phyloP scores from a whole-genome alignment of 2,329 filamentous ascomycete genomes.

The Huntiella abstrusa region DNA sequence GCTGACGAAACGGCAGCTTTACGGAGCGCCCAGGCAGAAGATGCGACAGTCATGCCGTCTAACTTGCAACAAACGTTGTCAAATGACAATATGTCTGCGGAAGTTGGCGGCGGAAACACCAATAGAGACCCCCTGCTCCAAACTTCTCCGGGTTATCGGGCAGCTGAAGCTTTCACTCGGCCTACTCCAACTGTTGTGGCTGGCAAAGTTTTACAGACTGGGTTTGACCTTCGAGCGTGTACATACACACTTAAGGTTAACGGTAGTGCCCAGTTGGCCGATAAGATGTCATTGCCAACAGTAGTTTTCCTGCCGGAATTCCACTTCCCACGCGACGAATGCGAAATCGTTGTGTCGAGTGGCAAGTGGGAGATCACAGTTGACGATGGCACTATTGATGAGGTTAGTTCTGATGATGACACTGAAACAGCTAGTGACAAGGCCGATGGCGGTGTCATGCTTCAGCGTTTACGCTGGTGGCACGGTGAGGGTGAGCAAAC shows the following conservation, averaged over 20 bases:
- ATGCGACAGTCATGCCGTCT: conserved; percentile 45
- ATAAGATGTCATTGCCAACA: conserved; percentile 45
- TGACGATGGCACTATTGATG: conserved; percentile 29
- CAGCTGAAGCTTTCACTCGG: conserved; percentile 81
- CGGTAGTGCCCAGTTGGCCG: conserved; percentile 24
- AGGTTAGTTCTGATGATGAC: neutral
- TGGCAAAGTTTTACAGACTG: conserved; percentile 51
- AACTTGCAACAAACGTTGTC: conserved; percentile 61
- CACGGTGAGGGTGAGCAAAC: conserved; percentile 70
- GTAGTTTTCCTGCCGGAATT: conserved; percentile 76
- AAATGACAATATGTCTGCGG: conserved; percentile 43
- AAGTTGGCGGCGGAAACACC: conserved; percentile 18
- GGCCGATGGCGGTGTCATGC: conserved; percentile 34
- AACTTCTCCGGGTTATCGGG: conserved; percentile 58
- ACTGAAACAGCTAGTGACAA: neutral
- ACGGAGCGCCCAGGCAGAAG: conserved; percentile 20
- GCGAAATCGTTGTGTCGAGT: conserved; percentile 54
- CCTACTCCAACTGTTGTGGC: conserved; percentile 61
- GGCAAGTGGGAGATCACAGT: conserved; percentile 78
- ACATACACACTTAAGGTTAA: conserved; percentile 55
- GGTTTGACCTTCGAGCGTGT: conserved; percentile 67
- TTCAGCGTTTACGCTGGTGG: conserved; percentile 82
- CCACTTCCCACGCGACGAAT: conserved; percentile 66
- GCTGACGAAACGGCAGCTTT: too few relatives aligned
- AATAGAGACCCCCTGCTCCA: conserved; percentile 34